phyloP scores from a whole-genome alignment of 164 flowering plant species.

The Sextonia rubra region DNA sequence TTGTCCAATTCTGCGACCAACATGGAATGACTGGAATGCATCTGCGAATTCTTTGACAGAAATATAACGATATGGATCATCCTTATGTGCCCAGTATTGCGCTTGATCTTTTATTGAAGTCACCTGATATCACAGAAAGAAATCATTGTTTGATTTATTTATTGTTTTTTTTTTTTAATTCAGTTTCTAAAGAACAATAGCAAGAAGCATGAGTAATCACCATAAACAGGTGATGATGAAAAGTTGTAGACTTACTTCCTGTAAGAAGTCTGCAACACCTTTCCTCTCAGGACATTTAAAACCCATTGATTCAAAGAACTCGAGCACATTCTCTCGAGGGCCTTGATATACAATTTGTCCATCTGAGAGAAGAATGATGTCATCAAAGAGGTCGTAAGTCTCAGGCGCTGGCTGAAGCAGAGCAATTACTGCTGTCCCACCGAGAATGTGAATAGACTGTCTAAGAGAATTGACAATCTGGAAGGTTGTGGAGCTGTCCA shows the following conservation, averaged over 20 bases:
- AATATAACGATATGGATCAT: conserved; percentile 23
- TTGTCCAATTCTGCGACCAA: conserved; percentile 19
- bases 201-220: background rate
- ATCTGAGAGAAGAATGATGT: conserved; percentile 65
- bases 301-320: conserved; percentile 47
- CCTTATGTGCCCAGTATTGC: conserved; percentile 28
- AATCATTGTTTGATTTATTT: background rate
- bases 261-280: conserved; percentile 36
- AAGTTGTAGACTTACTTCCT: conserved; percentile 24
- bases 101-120: conserved; percentile 33
- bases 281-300: conserved; percentile 37
- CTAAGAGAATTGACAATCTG: conserved; percentile 57
- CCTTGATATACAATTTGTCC: conserved; percentile 73
- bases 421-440: conserved; percentile 60
- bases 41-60: conserved; percentile 29
- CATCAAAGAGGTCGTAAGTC: conserved; percentile 69
- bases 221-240: background rate
- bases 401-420: conserved; percentile 87
- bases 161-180: background rate
- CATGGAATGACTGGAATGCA: conserved; percentile 29
- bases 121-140: conserved; percentile 14
- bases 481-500: conserved; percentile 60
- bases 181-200: background rate
- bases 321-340: conserved; percentile 54
- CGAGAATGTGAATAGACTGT: conserved; percentile 49